Conservation (phyloP, 352 stramenopile species). For the Phytophthora melonis region DNA sequence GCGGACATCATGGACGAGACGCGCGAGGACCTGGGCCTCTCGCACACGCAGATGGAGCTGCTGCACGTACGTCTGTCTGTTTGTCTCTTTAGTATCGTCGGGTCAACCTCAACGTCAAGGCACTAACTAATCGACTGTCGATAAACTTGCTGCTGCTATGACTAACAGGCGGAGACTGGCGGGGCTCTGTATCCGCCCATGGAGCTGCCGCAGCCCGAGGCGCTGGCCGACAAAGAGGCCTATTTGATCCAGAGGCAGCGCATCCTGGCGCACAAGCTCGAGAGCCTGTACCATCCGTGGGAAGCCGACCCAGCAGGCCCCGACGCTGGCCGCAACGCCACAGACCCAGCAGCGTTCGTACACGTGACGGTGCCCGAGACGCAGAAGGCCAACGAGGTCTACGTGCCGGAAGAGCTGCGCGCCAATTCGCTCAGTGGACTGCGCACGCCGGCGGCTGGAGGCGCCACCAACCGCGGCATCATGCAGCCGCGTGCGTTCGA, state of each 20-base stretch:
- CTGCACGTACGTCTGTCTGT: constrained; percentile 51
- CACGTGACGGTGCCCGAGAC: constrained; percentile 71
- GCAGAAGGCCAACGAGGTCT: constrained; percentile 65
- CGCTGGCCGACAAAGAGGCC: constrained; percentile 59
- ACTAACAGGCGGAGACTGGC: constrained; percentile 53
- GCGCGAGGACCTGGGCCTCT: constrained; percentile 74
- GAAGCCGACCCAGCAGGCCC: constrained; percentile 44
- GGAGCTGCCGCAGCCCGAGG: constrained; percentile 70
- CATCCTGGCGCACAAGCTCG: constrained; percentile 71
- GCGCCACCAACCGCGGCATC: constrained; percentile 44
- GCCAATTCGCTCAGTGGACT: constrained; percentile 65
- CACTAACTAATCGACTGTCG: too few relatives aligned
- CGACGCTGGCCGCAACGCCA: constrained; percentile 31
- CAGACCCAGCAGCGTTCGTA: constrained; percentile 58
- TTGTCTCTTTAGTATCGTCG: too few relatives aligned
- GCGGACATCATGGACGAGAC: constrained; percentile 77
- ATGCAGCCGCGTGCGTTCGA: constrained; percentile 79
- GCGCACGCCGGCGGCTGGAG: constrained; percentile 20
- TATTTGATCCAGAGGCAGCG: constrained; percentile 80
- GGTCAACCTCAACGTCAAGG: too few relatives aligned
- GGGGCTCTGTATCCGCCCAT: constrained; percentile 66
- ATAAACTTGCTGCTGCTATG: not conserved
- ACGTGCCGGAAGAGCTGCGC: constrained; percentile 69
- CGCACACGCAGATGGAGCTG: constrained; percentile 75
- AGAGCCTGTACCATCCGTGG: constrained; percentile 75